These are phyloP conservation scores for Pseudodiploospora longispora DNA, from an alignment of 2,329 filamentous ascomycete genomes.

Conservation along the genomic window DNA sequence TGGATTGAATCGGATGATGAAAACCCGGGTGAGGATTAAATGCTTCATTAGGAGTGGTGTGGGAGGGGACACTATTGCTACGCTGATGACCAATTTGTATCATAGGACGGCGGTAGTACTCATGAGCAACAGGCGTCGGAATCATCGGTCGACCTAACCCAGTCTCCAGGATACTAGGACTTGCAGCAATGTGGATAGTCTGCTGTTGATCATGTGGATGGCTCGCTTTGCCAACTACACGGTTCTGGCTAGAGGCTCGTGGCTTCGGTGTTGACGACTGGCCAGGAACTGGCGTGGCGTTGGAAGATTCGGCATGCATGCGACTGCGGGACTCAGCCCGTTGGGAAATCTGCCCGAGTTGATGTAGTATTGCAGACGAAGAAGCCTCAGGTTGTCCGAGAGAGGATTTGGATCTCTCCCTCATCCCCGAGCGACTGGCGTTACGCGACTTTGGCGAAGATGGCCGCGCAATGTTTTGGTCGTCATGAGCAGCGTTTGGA, in stretches of 20 bases:
- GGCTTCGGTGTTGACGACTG: conserved; percentile 10
- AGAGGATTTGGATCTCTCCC: conserved; percentile 16
- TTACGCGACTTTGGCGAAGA: conserved; percentile 29
- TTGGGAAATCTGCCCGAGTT: conserved; percentile 15
- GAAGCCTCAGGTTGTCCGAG: conserved; percentile 5
- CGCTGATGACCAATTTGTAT: not conserved
- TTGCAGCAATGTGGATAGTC: conserved; percentile 18
- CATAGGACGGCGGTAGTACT: conserved; percentile 3
- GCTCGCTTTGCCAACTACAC: conserved; percentile 1
- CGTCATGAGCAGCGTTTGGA: not conserved
- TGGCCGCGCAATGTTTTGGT: conserved; percentile 12
- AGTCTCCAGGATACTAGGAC: conserved; percentile 17
- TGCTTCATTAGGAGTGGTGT: too few relatives aligned
- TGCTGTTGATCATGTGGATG: conserved; percentile 1
- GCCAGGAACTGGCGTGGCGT: conserved; percentile 1
- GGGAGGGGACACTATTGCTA: not conserved
- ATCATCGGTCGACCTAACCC: not conserved
- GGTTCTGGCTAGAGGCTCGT: conserved; percentile 11
- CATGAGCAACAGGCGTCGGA: not conserved
- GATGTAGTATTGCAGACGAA: conserved; percentile 11
- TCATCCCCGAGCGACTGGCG: conserved; percentile 20
- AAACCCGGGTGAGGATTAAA: too few relatives aligned
- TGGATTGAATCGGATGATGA: too few relatives aligned
- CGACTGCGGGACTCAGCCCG: conserved; percentile 17
- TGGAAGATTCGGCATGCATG: conserved; percentile 1